Evolutionary conservation across 2,329 filamentous ascomycete species (phyloP), one percentile per base, ranked within the genome.

Genomic region (Pseudocercospora crystallina): DNA sequence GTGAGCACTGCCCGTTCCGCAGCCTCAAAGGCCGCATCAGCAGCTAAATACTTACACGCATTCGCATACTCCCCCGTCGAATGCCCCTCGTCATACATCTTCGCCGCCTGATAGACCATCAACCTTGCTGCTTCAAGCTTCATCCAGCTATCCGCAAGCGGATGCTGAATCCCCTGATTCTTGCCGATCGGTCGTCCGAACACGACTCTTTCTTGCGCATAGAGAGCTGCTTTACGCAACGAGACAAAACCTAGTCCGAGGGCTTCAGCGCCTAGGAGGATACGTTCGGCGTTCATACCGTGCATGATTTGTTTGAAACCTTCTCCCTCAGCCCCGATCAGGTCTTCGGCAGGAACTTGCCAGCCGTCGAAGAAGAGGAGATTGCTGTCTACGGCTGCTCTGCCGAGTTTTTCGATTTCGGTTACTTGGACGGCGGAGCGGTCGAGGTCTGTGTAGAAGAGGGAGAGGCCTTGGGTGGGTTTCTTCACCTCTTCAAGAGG

Each of bases 211-310:
- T 87, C 83, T 44, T 78, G 74, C 0, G 86, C 85, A 58, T 90
- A 90, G 13, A 73, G 74, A 0, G 82, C 76, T 0, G 87, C 86
- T 56, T 67, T 65, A 5, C 72, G 61, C 2, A 77, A 57, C 1
- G 74, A 73, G 0, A 71, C 73, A 54, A 69, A 76, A 0, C 75
- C 75, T 0, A 76, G 64, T 0, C 75, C 75, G 1, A 77, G 58
- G 2, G 74, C 75, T 76, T 81, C 49, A 76, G 73, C 26, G 84
- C 71, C 8, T 82, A 90, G 73, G 0, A 90, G 77, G 63, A 86
- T 89, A 2, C 87, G 77, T 67, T 90, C 87, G 0, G 87, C 86
- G 57, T 90, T 90, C 85, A 90, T 89, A 2, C 87, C 86, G 61
- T 89, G 85, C 17, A 90, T 78, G 45, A 90, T 75, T 61, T 74